Evolutionary conservation across 495 filamentous ascomycete species (phyloP).

Genomic region (Xylaria grammica): DNA sequence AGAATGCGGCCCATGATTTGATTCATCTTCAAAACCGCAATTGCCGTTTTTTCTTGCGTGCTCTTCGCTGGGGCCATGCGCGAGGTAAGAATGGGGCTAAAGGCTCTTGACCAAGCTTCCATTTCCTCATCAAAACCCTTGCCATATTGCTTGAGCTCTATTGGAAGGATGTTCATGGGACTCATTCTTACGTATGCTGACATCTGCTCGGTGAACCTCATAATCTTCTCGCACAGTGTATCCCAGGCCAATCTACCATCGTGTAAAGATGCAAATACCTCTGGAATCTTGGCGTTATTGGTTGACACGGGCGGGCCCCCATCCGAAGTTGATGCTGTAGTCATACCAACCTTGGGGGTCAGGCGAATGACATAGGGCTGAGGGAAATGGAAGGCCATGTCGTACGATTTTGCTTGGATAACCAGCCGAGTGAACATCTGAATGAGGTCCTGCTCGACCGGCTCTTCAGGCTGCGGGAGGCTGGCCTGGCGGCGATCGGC

Average conservation of each 20-base stretch:
- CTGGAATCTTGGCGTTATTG: conserved; percentile 48
- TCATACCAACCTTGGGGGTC: conserved; percentile 39
- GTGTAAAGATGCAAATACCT: conserved; percentile 49
- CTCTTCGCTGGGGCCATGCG: conserved; percentile 53
- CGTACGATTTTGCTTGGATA: conserved; percentile 64
- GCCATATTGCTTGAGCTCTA: conserved; percentile 50
- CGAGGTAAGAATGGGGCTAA: conserved; percentile 54
- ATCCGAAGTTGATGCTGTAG: conserved; percentile 48
- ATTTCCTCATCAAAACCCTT: conserved; percentile 48
- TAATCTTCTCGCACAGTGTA: conserved; percentile 54
- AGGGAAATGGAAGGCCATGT: conserved; percentile 66
- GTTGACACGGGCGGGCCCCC: conserved; percentile 48
- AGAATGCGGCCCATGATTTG: conserved; percentile 58
- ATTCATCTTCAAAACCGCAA: conserved; percentile 60
- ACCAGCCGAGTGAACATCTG: conserved; percentile 63
- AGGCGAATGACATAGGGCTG: conserved; percentile 59
- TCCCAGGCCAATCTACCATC: conserved; percentile 58
- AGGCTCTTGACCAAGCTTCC: conserved; percentile 57
- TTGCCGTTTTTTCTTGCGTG: conserved; percentile 59
- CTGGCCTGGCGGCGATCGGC: conserved; percentile 45
- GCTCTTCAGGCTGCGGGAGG: conserved; percentile 47
- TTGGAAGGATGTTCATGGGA: conserved; percentile 56
- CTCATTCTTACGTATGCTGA: conserved; percentile 47
- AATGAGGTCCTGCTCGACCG: conserved; percentile 60
- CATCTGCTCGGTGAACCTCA: conserved; percentile 59